A percentile compares a stretch with the other conserved stretches of the same genome.
These are phyloP conservation scores for Pythium rhizo-oryzae DNA, from an alignment of 352 stramenopile genomes.

Conservation along the genomic window DNA sequence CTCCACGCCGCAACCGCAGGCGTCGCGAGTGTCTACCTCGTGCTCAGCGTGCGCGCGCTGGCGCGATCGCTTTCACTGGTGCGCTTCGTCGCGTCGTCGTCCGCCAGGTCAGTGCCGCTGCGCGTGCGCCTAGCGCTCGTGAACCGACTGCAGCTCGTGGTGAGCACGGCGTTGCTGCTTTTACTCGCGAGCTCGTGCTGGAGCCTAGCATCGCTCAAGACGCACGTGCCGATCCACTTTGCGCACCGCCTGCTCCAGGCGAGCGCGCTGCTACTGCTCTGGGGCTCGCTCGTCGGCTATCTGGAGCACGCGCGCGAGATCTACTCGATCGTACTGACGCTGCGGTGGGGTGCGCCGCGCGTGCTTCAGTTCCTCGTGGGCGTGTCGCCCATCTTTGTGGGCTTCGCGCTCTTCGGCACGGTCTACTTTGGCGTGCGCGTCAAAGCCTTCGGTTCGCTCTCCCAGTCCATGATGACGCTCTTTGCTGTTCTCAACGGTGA, in stretches of 20 bases:
- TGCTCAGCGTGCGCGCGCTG: constrained; percentile 60
- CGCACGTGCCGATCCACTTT: constrained; percentile 74
- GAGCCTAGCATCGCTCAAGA: constrained; percentile 74
- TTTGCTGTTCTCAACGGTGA: constrained; percentile 93
- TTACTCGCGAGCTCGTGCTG: constrained; percentile 66
- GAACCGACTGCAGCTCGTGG: constrained; percentile 71
- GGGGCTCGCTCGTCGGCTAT: constrained; percentile 84
- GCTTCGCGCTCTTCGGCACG: constrained; percentile 88
- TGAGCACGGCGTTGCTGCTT: constrained; percentile 51
- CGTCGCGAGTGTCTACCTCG: constrained; percentile 60
- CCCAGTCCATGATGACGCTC: constrained; percentile 75
- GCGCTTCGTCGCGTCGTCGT: not conserved
- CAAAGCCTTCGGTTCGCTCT: constrained; percentile 71
- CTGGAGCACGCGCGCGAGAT: constrained; percentile 87
- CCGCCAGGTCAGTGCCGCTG: constrained; percentile 41
- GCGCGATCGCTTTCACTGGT: constrained; percentile 46
- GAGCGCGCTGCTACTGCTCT: constrained; percentile 76
- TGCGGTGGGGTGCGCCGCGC: constrained; percentile 77
- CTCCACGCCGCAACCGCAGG: constrained; percentile 63
- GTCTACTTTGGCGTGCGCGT: constrained; percentile 88
- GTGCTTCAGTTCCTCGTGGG: constrained; percentile 88
- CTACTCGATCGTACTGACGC: constrained; percentile 91
- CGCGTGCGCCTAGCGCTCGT: constrained; percentile 64
- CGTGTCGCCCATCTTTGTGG: constrained; percentile 88
- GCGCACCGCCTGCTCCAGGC: constrained; percentile 75